phyloP scores from a whole-genome alignment of 2,329 filamentous ascomycete genomes.

The Exophiala phaeomuriformis region DNA sequence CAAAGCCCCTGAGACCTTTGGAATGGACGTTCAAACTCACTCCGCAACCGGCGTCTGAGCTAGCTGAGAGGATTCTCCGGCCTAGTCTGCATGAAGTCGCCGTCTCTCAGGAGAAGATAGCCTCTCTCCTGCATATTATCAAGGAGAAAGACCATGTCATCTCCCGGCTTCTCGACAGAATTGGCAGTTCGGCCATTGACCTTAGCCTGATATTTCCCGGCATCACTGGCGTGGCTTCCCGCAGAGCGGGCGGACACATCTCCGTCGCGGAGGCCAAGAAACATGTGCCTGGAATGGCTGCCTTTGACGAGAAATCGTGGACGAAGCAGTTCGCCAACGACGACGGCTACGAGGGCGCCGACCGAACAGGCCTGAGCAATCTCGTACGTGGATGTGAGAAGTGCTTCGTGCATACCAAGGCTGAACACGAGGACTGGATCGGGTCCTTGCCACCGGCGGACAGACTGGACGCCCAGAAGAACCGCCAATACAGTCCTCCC shows the following conservation, averaged over 20 bases:
- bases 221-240: constrained; percentile 41
- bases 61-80: constrained; percentile 47
- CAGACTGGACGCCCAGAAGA: not conserved
- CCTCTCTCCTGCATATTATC: constrained; percentile 44
- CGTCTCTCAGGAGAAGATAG: constrained; percentile 42
- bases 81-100: constrained; percentile 47
- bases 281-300: constrained; percentile 48
- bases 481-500: not conserved
- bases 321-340: constrained; percentile 27
- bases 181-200: constrained; percentile 50
- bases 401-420: constrained; percentile 17
- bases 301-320: constrained; percentile 48
- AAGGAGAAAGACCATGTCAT: constrained; percentile 54
- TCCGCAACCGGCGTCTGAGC: constrained; percentile 34
- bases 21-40: constrained; percentile 47
- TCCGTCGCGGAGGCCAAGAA: constrained; percentile 44
- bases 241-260: constrained; percentile 37
- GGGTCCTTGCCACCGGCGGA: constrained; percentile 7
- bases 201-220: constrained; percentile 52
- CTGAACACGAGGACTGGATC: constrained; percentile 19
- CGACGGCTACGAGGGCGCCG: constrained; percentile 20
- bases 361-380: constrained; percentile 13
- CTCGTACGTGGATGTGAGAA: constrained; percentile 21
- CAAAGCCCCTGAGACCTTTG: constrained; percentile 47
- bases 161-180: constrained; percentile 51